Base-by-base conservation (phyloP, 2,329 filamentous ascomycete species). In the Pyrenophora seminiperda region DNA sequence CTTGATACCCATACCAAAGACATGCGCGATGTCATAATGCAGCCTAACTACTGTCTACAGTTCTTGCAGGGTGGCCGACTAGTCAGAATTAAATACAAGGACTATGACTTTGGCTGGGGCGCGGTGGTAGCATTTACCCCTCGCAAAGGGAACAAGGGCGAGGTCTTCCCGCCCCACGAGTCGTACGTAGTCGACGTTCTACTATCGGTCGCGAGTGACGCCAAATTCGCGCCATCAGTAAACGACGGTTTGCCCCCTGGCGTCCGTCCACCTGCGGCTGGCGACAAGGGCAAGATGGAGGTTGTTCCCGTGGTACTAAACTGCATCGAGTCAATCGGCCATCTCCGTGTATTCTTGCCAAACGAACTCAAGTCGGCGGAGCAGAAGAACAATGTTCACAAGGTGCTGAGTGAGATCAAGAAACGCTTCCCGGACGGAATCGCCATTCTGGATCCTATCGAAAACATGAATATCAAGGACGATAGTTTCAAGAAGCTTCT, bases 391-490 rank as follows among this genome's bases (percentile, higher is more conserved):
- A 82, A 80, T 1, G 80, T 88, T 24, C 81, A 83, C 46, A 89
- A 87, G 66, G 75, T 82, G 3, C 75, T 97, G 20, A 82, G 84
- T 33, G 93, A 97, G 73, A 87, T 96, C 13, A 83, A 89, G 73
- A 85, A 85, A 60, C 87, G 94, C 19, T 97, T 99, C 76, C 91
- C 92, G 0, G 94, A 99, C 67, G 94, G 94, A 3, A 78, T 99
- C 48, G 88, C 94, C 3, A 81, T 92, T 5, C 77, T 99, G 14
- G 94, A 99, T 66, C 94, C 94, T 0, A 87, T 99, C 31, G 92
- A 97, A 73, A 92, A 97, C 68, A 97, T 99, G 94, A 83, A 85
- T 20, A 97, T 99, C 65, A 87, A 81, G 3, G 94, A 97, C 65
- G 91, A 96, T 1, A 86, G 85, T 0, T 97, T 99, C 78, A 97